Conservation (phyloP, 345 rosid species). For the Rhizophora apiculata region DNA sequence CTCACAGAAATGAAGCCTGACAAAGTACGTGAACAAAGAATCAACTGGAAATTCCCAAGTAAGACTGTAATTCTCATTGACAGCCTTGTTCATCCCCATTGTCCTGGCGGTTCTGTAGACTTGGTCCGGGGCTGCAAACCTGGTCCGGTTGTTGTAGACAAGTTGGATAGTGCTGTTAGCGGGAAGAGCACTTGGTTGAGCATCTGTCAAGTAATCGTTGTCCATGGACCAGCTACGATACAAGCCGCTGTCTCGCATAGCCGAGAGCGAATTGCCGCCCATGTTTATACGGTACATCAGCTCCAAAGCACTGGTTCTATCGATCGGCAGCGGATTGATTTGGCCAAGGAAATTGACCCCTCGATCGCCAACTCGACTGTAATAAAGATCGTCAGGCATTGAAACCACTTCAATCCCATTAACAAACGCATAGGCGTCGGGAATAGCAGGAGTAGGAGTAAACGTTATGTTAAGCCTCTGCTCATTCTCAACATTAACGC, state of each 20-base stretch:
- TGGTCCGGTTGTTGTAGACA: neutral
- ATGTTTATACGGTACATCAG: conserved; percentile 30
- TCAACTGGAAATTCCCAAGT: conserved; percentile 37
- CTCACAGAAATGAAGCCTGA: conserved; percentile 41
- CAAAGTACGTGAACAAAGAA: conserved; percentile 18
- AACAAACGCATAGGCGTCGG: conserved; percentile 30
- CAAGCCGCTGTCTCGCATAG: conserved; percentile 18
- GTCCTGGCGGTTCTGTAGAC: conserved; percentile 10
- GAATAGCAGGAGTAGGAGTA: conserved; percentile 12
- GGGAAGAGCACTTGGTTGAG: neutral
- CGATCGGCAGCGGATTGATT: neutral
- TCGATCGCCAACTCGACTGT: too few relatives aligned
- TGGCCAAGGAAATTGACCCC: conserved; percentile 14
- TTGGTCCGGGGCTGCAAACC: conserved; percentile 17
- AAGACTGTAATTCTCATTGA: conserved; percentile 17
- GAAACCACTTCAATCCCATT: conserved; percentile 41
- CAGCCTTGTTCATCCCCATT: conserved; percentile 7
- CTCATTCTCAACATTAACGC: neutral
- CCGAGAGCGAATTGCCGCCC: neutral
- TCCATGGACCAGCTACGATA: conserved; percentile 25
- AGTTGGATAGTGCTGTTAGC: accelerated
- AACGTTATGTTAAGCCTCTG: conserved; percentile 33
- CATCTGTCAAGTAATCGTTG: neutral
- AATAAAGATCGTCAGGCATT: conserved; percentile 5
- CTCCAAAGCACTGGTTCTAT: conserved; percentile 19